Evolutionary conservation across 345 rosid genomes (phyloP), one percentile per base, ranked within the genome.

Genomic region (Salix purpurea): DNA sequence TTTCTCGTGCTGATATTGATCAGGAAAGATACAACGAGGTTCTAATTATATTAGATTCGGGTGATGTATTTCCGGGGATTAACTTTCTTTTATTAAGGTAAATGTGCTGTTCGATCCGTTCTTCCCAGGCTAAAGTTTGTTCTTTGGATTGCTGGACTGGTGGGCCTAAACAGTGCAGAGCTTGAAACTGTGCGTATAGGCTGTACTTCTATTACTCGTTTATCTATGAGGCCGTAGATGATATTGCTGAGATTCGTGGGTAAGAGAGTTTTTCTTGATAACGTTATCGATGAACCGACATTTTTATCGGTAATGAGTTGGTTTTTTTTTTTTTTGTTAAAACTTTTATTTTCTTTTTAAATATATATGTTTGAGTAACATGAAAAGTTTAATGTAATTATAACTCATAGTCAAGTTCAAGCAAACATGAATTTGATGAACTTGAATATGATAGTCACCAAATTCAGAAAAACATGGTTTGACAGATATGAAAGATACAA

Each of bases 211-310:
- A 89, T 77, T 95, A 87, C 75, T 94, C 97, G 0, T 83, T 85
- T 66, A 89, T 96, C 76, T 90, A 91, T 68, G 97, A 92, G 84
- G 84, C 83, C 36, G 85, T 91, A 0, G 90, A 88, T 58, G 90
- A 92, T 79, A 94, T 92, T 80, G 92, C 97, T 34, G 93, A 88
- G 85, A 92, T 91, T 42, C 86, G 95, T 58, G 85, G 97, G 96
- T 94, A 64, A 81, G 52, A 12, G 34, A 32, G 34, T 32, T 32
- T 32, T 32, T 32, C 34, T 32, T 32, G 34, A 32, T 32, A 32
- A 32, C 5, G 34, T 32, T 32, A 0, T 32, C 5, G 34, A 32
- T 32, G 34, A 4, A 4, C 34, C 34, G 34, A 32, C 34, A 32
- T 32, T 3, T 32, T 32, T 32, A 32, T 32, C 34, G 34, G 34